Base-by-base conservation (phyloP, 306 rosid species). In the Cucurbita argyrosperma region DNA sequence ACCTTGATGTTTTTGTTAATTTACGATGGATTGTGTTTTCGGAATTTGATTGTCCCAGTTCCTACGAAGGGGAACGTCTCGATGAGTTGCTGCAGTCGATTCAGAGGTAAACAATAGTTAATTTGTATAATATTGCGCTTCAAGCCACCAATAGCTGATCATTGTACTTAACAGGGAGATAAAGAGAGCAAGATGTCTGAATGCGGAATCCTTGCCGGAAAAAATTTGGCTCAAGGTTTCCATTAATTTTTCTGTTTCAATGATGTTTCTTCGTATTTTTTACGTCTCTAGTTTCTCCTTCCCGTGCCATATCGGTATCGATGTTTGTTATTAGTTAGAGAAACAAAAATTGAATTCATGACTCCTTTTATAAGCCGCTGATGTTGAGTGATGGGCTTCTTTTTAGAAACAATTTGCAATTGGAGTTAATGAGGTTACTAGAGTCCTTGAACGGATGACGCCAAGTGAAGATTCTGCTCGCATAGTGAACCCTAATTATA, bases 341-440 rank as follows among this genome's bases (percentile, higher is more conserved):
- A 30, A 30, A 30, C 35, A 30, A 2, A 30, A 30, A 30, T 30
- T 30, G 35, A 30, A 30, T 30, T 30, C 4, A 30, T 30, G 35
- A 30, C 35, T 30, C 35, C 35, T 30, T 30, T 30, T 30, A 64
- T 18, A n/a, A 64, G 71, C 35, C 18, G 18, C 26, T 64, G 42
- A 18, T 42, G 35, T 64, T 64, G 35, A 40, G 71, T 40, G 71
- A 42, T 64, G 71, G 37, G 8, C 4, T 40, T 64, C 14, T 69
- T 55, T 72, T 69, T 80, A 90, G 95, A 92, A 88, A 87, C 95
- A 85, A 72, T 90, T 90, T 73, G 83, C 92, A 53, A 82, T 92
- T 60, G 95, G 97, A 59, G 96, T 88, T 72, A 90, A 92, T 77
- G 97, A 90, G 9, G 97, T 90, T 47, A 85, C 92, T 42, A 89